Base-by-base conservation (phyloP, 164 flowering plant genomes). In the Sextonia rubra region DNA sequence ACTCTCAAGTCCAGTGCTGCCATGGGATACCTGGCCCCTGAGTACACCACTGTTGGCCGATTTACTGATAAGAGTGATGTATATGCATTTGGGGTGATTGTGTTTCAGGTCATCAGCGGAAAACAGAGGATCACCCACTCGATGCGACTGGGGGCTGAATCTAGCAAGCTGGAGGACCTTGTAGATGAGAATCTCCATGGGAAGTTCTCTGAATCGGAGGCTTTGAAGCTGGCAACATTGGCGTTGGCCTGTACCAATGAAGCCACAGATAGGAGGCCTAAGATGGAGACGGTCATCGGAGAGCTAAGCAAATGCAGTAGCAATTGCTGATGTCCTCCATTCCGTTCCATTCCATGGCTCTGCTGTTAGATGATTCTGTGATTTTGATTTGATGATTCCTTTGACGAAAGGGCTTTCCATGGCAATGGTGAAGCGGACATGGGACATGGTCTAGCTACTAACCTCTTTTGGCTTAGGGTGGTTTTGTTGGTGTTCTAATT, bases 21-120 rank as follows among this genome's bases (percentile, higher is more conserved):
- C 49, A 89, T 89, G 95, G 99, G 99, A 29, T 96, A 96, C 79
- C 80, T 96, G 3, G 97, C 99, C 64, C 99, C 98, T 0, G 99
- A 96, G 69, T 96, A 96, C 83, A 85, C 91, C 9, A 87, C 86
- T 48, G 89, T 92, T 0, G 99, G 99, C 62, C 85, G 90, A 25
- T 91, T 93, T 79, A 95, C 98, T 0, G 90, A 88, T 47, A 88
- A 90, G 81, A 95, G 98, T 64, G 97, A 95, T 32, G 79, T 93
- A 1, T 95, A 90, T 71, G 97, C 99, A 20, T 93, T 91, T 79
- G 99, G 99, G 18, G 82, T 90, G 78, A 78, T 95, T 37, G 64
- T 91, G 3, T 76, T 91, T 69, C 98, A 95, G 68, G 81, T 95
- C 62, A 85, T 95, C 23, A 68, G 91, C 6, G 99, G 99, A 6